These are phyloP conservation scores for Penicillium oxalicum DNA, from an alignment of 2,329 filamentous ascomycete genomes.

Conservation along the genomic window DNA sequence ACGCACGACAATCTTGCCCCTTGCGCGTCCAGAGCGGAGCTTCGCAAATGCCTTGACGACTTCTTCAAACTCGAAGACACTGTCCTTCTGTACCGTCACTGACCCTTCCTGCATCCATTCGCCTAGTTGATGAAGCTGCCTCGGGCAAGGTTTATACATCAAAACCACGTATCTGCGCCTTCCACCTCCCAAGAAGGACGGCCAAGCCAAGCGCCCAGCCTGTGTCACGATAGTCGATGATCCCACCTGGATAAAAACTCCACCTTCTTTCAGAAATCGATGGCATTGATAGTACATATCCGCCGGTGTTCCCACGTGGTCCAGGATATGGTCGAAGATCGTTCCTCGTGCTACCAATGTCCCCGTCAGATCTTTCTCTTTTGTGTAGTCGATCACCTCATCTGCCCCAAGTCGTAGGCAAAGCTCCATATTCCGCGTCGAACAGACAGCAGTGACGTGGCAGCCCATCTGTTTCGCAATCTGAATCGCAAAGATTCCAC, in stretches of 20 bases:
- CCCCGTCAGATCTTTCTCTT: constrained; percentile 41
- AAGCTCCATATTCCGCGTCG: constrained; percentile 51
- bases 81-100: constrained; percentile 52
- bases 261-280: constrained; percentile 45
- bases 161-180: constrained; percentile 33
- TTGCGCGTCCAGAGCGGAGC: constrained; percentile 50
- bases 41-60: constrained; percentile 53
- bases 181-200: constrained; percentile 48
- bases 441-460: constrained; percentile 56
- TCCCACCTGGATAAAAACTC: constrained; percentile 51
- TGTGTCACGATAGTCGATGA: constrained; percentile 29
- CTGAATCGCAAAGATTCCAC: constrained; percentile 56
- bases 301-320: constrained; percentile 50
- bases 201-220: constrained; percentile 38
- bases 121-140: constrained; percentile 47
- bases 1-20: constrained; percentile 54
- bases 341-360: constrained; percentile 44
- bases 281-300: constrained; percentile 51
- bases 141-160: constrained; percentile 32
- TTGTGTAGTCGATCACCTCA: constrained; percentile 57
- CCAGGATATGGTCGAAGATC: constrained; percentile 51
- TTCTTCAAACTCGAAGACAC: constrained; percentile 51
- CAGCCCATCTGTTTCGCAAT: constrained; percentile 57
- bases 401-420: constrained; percentile 57
- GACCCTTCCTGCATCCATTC: constrained; percentile 55